Evolutionary conservation across 176 grass and related monocot genomes (phyloP).

Genomic region (Paspalum vaginatum): DNA sequence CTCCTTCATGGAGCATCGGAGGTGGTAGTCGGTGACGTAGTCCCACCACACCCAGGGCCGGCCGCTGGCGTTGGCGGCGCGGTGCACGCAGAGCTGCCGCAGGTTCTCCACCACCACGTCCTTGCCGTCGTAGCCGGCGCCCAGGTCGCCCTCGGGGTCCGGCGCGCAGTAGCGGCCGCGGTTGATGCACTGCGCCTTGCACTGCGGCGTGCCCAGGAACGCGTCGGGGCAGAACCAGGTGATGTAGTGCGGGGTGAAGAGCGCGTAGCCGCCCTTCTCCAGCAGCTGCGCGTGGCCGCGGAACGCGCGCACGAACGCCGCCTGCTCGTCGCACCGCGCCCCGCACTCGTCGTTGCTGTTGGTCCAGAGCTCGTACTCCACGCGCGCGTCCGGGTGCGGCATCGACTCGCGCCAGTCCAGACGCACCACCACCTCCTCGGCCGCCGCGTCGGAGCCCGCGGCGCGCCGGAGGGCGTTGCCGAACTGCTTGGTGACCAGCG

Average conservation of each 20-base stretch:
- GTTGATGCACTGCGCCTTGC: constrained; percentile 88
- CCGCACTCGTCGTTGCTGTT: constrained; percentile 99
- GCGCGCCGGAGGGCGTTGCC: constrained; percentile 60
- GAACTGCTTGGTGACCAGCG: constrained; percentile 54
- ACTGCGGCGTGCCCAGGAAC: constrained; percentile 61
- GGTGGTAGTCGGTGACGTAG: constrained; percentile 78
- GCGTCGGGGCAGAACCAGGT: constrained; percentile 82
- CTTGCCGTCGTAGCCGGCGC: constrained; percentile 60
- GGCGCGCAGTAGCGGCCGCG: constrained; percentile 76
- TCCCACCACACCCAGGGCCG: constrained; percentile 91
- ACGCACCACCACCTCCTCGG: constrained; percentile 63
- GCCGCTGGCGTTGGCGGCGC: constrained; percentile 53
- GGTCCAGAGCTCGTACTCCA: constrained; percentile 97
- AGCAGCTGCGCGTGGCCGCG: constrained; percentile 81
- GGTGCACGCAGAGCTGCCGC: constrained; percentile 94
- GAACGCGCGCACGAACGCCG: constrained; percentile 67
- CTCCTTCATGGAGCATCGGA: constrained; percentile 81
- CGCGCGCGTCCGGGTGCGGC: constrained; percentile 86
- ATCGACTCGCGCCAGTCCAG: constrained; percentile 93
- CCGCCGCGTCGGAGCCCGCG: neutral
- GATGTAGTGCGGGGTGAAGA: constrained; percentile 92
- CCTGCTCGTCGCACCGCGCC: constrained; percentile 73
- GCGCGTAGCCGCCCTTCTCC: constrained; percentile 64
- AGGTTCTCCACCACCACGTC: constrained; percentile 88
- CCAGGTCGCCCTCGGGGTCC: constrained; percentile 85